These are phyloP conservation scores for Trichodelitschia bisporula DNA, from an alignment of 495 filamentous ascomycete genomes.

Conservation along the genomic window DNA sequence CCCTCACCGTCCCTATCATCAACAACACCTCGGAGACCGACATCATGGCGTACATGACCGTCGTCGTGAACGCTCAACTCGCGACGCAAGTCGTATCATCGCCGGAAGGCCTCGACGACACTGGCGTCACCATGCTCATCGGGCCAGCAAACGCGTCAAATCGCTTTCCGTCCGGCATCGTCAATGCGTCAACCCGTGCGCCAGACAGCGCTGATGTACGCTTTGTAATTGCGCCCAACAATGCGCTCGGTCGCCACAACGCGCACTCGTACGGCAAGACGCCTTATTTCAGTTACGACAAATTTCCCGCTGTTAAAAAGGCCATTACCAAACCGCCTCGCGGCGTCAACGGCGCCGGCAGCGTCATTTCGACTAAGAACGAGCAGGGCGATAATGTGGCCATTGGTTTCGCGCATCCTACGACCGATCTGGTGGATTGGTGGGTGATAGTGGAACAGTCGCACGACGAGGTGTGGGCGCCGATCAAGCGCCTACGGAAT, in stretches of 20 bases:
- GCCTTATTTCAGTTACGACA: conserved; percentile 26
- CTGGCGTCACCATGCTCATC: conserved; percentile 40
- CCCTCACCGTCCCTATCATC: conserved; percentile 50
- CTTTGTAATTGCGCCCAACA: conserved; percentile 20
- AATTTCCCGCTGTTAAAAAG: conserved; percentile 30
- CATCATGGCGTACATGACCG: conserved; percentile 52
- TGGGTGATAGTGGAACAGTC: conserved; percentile 57
- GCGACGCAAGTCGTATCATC: conserved; percentile 32
- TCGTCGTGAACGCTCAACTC: conserved; percentile 35
- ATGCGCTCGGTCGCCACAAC: conserved; percentile 22
- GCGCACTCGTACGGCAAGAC: conserved; percentile 17
- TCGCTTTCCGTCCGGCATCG: conserved; percentile 23
- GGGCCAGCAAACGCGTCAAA: conserved; percentile 40
- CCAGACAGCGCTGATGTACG: conserved; percentile 8
- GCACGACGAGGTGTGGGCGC: conserved; percentile 43
- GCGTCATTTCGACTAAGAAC: conserved; percentile 38
- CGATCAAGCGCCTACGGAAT: conserved; percentile 44
- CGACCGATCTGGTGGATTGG: conserved; percentile 47
- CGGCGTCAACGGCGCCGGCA: conserved; percentile 32
- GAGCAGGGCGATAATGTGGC: conserved; percentile 40
- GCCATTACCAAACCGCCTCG: conserved; percentile 23
- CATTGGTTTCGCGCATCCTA: conserved; percentile 43
- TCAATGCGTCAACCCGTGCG: conserved; percentile 5
- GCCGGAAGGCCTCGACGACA: conserved; percentile 38
- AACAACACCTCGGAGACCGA: conserved; percentile 29